Conservation (phyloP, 306 rosid genomes). For the Malus orientalis region DNA sequence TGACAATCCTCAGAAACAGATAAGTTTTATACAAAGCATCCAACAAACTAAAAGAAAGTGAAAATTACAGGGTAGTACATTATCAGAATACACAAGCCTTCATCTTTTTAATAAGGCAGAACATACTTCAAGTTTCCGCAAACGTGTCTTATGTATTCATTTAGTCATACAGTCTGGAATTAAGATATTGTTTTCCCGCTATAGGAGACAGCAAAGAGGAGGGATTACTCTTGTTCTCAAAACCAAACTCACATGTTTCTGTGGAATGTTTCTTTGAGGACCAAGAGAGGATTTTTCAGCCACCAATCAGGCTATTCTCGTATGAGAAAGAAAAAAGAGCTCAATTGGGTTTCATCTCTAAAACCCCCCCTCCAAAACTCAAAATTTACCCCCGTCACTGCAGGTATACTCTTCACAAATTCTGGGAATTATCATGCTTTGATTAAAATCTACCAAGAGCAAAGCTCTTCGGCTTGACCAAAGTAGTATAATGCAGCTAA, state of each 20-base stretch:
- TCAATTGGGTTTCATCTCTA: background rate
- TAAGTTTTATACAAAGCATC: background rate
- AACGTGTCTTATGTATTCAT: background rate
- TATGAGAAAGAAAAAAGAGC: background rate
- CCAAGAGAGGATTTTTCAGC: background rate
- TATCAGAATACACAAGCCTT: background rate
- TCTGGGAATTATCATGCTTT: conserved; percentile 3
- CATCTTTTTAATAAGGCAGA: background rate
- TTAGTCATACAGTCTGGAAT: background rate
- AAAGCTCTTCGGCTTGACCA: conserved; percentile 14
- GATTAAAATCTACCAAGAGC: background rate
- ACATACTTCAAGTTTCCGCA: background rate
- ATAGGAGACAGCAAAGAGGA: background rate
- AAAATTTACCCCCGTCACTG: background rate
- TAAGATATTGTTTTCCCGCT: background rate
- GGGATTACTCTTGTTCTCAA: background rate
- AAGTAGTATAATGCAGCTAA: conserved; percentile 8
- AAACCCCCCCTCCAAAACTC: background rate
- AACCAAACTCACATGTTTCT: conserved; percentile 1
- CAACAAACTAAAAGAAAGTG: background rate
- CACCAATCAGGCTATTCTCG: background rate
- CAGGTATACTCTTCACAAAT: background rate
- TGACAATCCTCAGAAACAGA: background rate
- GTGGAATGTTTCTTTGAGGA: background rate
- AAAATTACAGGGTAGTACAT: background rate